phyloP scores from a whole-genome alignment of 805 yeast species.

The Blastobotrys chiropterorum region DNA sequence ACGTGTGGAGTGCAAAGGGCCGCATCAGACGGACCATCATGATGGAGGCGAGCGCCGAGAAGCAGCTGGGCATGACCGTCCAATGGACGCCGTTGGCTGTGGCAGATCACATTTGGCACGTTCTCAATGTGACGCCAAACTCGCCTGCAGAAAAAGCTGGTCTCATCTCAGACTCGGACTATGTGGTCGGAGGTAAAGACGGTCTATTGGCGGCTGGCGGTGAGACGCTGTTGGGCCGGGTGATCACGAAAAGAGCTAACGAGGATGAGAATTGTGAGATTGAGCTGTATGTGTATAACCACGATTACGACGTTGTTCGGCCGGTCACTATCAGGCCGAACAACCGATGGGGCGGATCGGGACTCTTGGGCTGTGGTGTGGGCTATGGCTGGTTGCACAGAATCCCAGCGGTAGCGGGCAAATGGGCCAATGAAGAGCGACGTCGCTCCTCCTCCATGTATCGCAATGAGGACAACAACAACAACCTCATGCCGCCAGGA shows the following conservation, averaged over 20 bases:
- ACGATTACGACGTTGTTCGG: constrained; percentile 76
- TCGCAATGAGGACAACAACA: not conserved
- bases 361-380: constrained; percentile 87
- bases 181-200: constrained; percentile 80
- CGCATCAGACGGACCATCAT: constrained; percentile 29
- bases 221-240: constrained; percentile 66
- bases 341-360: constrained; percentile 77
- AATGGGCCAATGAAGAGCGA: constrained; percentile 7
- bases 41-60: constrained; percentile 16
- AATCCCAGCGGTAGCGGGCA: constrained; percentile 54
- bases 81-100: constrained; percentile 73
- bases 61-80: constrained; percentile 42
- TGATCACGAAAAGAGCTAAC: constrained; percentile 38
- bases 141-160: constrained; percentile 84
- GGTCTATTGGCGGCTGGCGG: constrained; percentile 86
- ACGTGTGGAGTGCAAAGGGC: constrained; percentile 87
- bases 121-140: constrained; percentile 61
- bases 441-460: constrained; percentile 1
- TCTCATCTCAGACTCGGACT: constrained; percentile 77
- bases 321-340: constrained; percentile 76
- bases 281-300: constrained; percentile 74
- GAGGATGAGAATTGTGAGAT: constrained; percentile 32
- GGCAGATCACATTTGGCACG: constrained; percentile 83
- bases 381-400: constrained; percentile 89
- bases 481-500: constrained; percentile 29